Evolutionary conservation across 192 early-diverging fungal genomes (phyloP).

Genomic region (Coemansia asiatica): DNA sequence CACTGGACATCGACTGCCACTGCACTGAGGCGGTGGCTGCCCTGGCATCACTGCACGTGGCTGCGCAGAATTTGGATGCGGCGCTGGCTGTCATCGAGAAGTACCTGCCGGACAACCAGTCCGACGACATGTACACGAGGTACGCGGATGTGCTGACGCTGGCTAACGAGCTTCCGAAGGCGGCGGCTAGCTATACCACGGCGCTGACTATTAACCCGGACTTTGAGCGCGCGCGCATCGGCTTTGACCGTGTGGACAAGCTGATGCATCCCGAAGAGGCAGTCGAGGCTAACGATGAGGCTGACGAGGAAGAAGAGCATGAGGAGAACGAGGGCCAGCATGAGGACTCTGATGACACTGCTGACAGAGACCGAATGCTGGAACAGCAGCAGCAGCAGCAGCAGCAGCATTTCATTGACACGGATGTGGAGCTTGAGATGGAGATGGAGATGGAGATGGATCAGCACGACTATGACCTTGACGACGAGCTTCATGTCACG

Average conservation of each 20-base stretch:
- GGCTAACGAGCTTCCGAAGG: constrained; percentile 39
- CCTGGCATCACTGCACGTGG: constrained; percentile 47
- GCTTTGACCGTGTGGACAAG: constrained; percentile 40
- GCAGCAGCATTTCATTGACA: not conserved
- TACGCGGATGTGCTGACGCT: constrained; percentile 52
- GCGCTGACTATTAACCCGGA: constrained; percentile 39
- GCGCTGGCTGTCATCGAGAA: constrained; percentile 31
- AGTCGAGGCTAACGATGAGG: constrained; percentile 11
- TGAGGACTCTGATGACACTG: not conserved
- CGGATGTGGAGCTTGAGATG: not conserved
- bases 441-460: not conserved
- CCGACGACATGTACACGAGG: constrained; percentile 46
- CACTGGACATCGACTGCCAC: constrained; percentile 22
- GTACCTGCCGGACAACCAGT: constrained; percentile 33
- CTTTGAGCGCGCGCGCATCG: constrained; percentile 31
- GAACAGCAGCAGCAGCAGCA: not conserved
- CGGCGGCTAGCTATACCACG: constrained; percentile 36
- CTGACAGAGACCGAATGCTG: not conserved
- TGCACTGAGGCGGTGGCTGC: constrained; percentile 30
- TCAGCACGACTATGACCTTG: not conserved
- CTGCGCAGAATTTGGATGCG: constrained; percentile 1
- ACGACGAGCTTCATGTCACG: not conserved
- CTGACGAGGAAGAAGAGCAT: not conserved
- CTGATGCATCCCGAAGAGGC: constrained; percentile 36
- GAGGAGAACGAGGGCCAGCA: not conserved